Conservation (phyloP, 176 grass and related monocot species). For the Oryza glaberrima region DNA sequence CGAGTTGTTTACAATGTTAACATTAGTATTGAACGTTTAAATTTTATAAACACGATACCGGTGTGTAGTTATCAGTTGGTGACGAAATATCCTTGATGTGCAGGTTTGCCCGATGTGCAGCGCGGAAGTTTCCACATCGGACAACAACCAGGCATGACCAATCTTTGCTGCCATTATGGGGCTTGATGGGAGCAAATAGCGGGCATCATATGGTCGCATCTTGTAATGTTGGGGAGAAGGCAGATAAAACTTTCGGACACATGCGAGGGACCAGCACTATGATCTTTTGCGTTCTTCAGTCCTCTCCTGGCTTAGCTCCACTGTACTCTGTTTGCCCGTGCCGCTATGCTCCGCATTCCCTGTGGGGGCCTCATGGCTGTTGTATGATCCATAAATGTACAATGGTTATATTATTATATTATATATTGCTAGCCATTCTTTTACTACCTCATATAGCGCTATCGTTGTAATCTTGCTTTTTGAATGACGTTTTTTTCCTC, state of each 20-base stretch:
- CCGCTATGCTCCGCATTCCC: slow-evolving; percentile 30
- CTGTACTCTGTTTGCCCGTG: slow-evolving; percentile 31
- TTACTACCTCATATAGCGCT: slow-evolving; percentile 8
- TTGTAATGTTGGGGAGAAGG: slow-evolving; percentile 32
- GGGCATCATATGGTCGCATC: slow-evolving; percentile 18
- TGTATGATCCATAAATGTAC: slow-evolving; percentile 40
- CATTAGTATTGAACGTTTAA: not conserved
- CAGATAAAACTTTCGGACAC: slow-evolving; percentile 5
- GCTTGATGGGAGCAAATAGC: slow-evolving; percentile 31
- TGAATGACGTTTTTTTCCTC: not conserved
- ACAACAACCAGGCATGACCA: slow-evolving; percentile 55
- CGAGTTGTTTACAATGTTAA: slow-evolving; percentile 7
- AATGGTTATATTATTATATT: slow-evolving; percentile 11
- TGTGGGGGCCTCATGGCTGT: slow-evolving; percentile 24
- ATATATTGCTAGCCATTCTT: slow-evolving; percentile 54
- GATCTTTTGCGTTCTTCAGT: not conserved
- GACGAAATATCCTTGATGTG: slow-evolving; percentile 38
- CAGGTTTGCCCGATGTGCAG: slow-evolving; percentile 92
- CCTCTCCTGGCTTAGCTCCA: slow-evolving; percentile 18
- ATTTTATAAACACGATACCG: not conserved
- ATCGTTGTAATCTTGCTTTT: not conserved
- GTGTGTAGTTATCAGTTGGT: not conserved
- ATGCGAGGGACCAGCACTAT: slow-evolving; percentile 19
- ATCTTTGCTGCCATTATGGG: slow-evolving; percentile 2
- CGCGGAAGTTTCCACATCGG: slow-evolving; percentile 81